Percentiles rank a stretch among this genome's conserved stretches.
Conservation (phyloP, 2,329 filamentous ascomycete species). For the Arthrobotrys musiformis region DNA sequence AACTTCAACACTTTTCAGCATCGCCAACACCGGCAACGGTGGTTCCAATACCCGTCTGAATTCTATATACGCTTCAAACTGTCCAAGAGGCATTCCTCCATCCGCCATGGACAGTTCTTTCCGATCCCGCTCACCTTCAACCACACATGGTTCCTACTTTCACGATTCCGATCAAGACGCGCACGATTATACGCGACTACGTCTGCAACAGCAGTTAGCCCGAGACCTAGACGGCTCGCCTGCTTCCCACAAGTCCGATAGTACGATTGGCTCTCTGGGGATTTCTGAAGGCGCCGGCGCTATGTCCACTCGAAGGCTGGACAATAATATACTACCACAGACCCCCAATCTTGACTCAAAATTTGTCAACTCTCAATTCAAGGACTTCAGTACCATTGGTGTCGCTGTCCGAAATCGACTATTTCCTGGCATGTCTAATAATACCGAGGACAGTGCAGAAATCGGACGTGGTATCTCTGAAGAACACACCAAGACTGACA, state of each 20-base stretch:
- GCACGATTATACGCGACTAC: constrained; percentile 47
- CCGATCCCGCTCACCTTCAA: constrained; percentile 30
- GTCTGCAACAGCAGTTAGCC: constrained; percentile 44
- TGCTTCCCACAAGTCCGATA: constrained; percentile 22
- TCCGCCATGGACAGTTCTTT: constrained; percentile 45
- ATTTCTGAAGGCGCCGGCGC: constrained; percentile 48
- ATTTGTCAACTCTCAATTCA: constrained; percentile 47
- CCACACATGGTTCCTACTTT: constrained; percentile 47
- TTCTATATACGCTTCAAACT: background rate
- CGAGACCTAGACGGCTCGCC: constrained; percentile 24
- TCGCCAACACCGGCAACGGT: constrained; percentile 12
- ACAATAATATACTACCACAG: constrained; percentile 40
- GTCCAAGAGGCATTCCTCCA: background rate
- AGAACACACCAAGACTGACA: constrained; percentile 47
- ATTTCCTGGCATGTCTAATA: constrained; percentile 46
- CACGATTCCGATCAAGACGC: constrained; percentile 54
- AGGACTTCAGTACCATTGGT: constrained; percentile 49
- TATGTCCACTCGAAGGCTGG: constrained; percentile 48
- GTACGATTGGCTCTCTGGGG: constrained; percentile 34
- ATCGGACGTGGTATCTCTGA: constrained; percentile 37
- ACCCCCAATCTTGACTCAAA: constrained; percentile 42
- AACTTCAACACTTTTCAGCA: background rate
- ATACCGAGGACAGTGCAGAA: constrained; percentile 45
- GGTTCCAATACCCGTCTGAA: background rate
- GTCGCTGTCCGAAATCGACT: constrained; percentile 40